Percentiles rank a stretch among this genome's conserved stretches.
phyloP scores from a whole-genome alignment of 2,329 filamentous ascomycete species.

The Diaporthe sp. region DNA sequence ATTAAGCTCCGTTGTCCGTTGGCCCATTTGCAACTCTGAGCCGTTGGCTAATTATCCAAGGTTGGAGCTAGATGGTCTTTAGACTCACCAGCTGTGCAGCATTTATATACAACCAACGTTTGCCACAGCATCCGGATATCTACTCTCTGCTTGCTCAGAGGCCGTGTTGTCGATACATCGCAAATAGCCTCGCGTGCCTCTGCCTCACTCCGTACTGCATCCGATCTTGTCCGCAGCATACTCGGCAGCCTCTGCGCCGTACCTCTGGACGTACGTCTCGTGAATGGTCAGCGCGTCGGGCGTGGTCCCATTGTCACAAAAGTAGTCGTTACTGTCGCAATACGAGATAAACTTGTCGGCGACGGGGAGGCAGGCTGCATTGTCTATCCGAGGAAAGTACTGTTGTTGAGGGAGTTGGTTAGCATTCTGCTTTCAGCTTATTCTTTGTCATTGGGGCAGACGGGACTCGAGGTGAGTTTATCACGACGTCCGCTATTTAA shows the following conservation, averaged over 20 bases:
- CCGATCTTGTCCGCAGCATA: conserved; percentile 42
- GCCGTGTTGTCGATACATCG: neutral
- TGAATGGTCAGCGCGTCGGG: conserved; percentile 41
- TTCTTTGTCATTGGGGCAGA: neutral
- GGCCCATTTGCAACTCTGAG: neutral
- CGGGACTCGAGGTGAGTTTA: neutral
- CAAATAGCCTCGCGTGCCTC: too few relatives aligned
- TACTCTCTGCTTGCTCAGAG: neutral
- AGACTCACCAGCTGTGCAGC: neutral
- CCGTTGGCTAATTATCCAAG: neutral
- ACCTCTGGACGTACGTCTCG: conserved; percentile 41
- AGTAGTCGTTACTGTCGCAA: conserved; percentile 43
- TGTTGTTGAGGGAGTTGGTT: neutral
- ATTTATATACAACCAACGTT: neutral
- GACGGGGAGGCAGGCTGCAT: conserved; percentile 40
- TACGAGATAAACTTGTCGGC: conserved; percentile 42
- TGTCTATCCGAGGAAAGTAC: conserved; percentile 43
- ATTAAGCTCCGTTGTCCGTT: neutral
- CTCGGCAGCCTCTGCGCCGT: conserved; percentile 38
- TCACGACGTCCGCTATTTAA: too few relatives aligned
- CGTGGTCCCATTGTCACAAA: conserved; percentile 44
- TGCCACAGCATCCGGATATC: neutral
- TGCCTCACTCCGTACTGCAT: neutral
- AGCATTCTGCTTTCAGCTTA: neutral
- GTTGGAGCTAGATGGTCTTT: neutral